Evolutionary conservation across 2,329 filamentous ascomycete genomes (phyloP), one percentile per base, ranked within the genome.

Genomic region (Talaromyces sp.): DNA sequence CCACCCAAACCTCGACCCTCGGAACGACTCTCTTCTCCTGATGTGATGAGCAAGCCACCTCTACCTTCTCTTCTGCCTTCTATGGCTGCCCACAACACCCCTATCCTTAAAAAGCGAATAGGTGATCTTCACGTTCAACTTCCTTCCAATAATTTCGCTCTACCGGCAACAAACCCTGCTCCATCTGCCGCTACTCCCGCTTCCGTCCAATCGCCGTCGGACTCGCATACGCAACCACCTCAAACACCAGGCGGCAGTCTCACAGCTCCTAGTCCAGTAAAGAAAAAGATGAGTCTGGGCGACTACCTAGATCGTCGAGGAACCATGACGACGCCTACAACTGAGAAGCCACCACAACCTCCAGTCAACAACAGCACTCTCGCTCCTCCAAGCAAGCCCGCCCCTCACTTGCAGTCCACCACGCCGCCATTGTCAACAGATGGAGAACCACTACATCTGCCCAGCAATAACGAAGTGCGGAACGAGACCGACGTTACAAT

Each of bases 261-360:
- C 8, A 71, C 75, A 7, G 75, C 77, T n/a, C 76, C 79, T 30
- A 81, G 78, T 65, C 80, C 79, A 2, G 74, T 76, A 18, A 81
- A 81, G 69, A 82, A 82, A 68, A 82, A 82, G 64, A 72, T 82
- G 55, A 82, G 78, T 65, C 67, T 82, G 23, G 79, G 79, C 52
- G 80, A 82, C 65, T 82, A 82, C 64, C 73, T 81, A 59, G 79
- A 73, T 56, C 75, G 76, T 58, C 73, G 77, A 57, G 73, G 74
- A 10, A 77, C 75, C 18, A 66, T 77, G 51, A 69, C 72, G 14
- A 76, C 77, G 0, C 77, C 77, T 6, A 74, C 73, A 0, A 69
- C 71, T 5, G 78, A 81, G 60, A 81, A 78, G 63, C 60, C 69
- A n/a, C 60, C 69, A n/a, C 76, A 73, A 47, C 58, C 65, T 3